Percentiles rank a stretch among this genome's conserved stretches.
Evolutionary conservation across 805 yeast species (phyloP).

Genomic region (Pichia eremophila): DNA sequence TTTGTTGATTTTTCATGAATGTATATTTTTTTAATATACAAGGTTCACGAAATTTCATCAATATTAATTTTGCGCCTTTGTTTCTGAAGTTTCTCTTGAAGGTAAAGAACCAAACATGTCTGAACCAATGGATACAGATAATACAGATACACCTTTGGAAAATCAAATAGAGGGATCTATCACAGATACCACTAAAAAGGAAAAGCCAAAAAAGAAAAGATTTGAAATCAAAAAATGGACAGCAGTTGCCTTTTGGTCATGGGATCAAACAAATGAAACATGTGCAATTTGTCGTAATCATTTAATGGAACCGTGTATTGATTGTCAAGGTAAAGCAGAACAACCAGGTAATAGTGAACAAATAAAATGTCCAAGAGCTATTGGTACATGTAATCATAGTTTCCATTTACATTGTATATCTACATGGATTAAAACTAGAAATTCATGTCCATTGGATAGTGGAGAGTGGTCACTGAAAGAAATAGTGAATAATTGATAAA

Average conservation of each 20-base stretch:
- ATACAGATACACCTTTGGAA: background rate
- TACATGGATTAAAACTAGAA: constrained; percentile 90
- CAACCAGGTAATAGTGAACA: constrained; percentile 38
- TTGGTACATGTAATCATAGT: constrained; percentile 98
- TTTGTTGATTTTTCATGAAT: background rate
- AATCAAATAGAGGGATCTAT: background rate
- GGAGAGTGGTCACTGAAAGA: constrained; percentile 60
- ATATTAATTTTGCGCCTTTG: too few species aligned
- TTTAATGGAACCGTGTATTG: constrained; percentile 96
- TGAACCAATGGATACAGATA: constrained; percentile 15
- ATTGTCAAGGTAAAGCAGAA: constrained; percentile 59
- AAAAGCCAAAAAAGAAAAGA: constrained; percentile 44
- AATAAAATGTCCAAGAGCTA: constrained; percentile 72
- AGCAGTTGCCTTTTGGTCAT: constrained; percentile 99
- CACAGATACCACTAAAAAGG: background rate
- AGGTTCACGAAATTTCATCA: too few species aligned
- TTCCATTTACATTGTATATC: constrained; percentile 96
- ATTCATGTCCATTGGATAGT: constrained; percentile 94
- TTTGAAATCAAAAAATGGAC: constrained; percentile 97
- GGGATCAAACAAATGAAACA: constrained; percentile 73
- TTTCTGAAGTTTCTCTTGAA: too few species aligned
- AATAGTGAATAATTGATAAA: constrained; percentile 15
- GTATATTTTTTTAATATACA: too few species aligned
- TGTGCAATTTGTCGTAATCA: constrained; percentile 98
- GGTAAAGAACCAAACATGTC: constrained; percentile 3